Evolutionary conservation across 176 grass and related monocot species (phyloP).

Genomic region (Oryza nivara): DNA sequence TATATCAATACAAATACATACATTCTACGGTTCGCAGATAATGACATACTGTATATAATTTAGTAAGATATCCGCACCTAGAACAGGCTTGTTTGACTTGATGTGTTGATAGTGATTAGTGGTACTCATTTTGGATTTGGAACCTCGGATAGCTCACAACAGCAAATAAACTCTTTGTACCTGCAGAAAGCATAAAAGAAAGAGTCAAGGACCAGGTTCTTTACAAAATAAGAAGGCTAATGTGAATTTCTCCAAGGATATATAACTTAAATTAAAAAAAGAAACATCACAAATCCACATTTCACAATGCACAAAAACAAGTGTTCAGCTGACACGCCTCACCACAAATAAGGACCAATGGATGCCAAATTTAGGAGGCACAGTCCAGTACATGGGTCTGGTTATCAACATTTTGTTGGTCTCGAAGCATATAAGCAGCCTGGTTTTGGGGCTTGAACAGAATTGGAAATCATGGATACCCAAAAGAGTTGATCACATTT

Average conservation of each 20-base stretch:
- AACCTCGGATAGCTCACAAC: conserved; percentile 41
- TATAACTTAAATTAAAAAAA: conserved; percentile 25
- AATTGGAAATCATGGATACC: background rate
- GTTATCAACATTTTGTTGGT: background rate
- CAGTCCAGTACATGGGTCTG: background rate
- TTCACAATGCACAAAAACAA: conserved; percentile 17
- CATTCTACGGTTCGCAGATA: background rate
- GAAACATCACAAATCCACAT: background rate
- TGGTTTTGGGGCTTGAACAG: background rate
- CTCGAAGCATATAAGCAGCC: background rate
- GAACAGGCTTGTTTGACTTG: conserved; percentile 52
- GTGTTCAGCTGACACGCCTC: conserved; percentile 11
- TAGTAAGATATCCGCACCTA: conserved; percentile 46
- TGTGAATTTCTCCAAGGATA: background rate
- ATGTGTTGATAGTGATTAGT: conserved; percentile 48
- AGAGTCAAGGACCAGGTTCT: conserved; percentile 26
- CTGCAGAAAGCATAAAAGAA: conserved; percentile 31
- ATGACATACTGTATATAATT: conserved; percentile 1
- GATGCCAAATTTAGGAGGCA: background rate
- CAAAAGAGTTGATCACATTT: conserved; percentile 1
- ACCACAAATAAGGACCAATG: conserved; percentile 8
- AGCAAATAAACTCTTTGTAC: conserved; percentile 17
- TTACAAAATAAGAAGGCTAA: background rate
- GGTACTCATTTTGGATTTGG: conserved; percentile 53
- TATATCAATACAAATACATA: background rate